phyloP scores from a whole-genome alignment of 1,139 yeast genomes.

The Magnusiomyces paraingens region DNA sequence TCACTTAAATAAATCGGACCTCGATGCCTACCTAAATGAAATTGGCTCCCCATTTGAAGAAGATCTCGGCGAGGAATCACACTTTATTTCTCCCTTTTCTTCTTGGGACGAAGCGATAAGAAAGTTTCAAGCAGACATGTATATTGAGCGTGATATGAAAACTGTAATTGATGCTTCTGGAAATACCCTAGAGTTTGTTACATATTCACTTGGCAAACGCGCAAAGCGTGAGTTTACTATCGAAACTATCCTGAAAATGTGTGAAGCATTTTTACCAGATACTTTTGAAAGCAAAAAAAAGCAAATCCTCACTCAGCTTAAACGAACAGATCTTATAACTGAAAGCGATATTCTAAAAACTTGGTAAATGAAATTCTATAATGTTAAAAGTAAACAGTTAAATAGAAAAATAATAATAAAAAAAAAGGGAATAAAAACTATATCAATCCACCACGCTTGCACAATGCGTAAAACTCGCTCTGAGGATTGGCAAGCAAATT shows the following conservation, averaged over 20 bases:
- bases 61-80: not conserved
- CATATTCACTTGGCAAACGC: slow-evolving; percentile 13
- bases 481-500: slow-evolving; percentile 40
- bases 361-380: not conserved
- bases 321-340: slow-evolving; percentile 8
- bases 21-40: slow-evolving; percentile 1
- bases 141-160: not conserved
- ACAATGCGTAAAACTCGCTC: slow-evolving; percentile 54
- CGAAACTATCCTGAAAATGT: slow-evolving; percentile 9
- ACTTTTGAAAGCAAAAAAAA: slow-evolving; percentile 4
- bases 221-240: slow-evolving; percentile 13
- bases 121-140: slow-evolving; percentile 11
- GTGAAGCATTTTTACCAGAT: slow-evolving; percentile 7
- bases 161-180: not conserved
- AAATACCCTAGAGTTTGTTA: slow-evolving; percentile 3
- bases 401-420: not conserved
- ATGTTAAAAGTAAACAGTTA: not conserved
- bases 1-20: slow-evolving; percentile 4
- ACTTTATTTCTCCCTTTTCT: not conserved
- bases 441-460: slow-evolving; percentile 51
- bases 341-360: slow-evolving; percentile 3
- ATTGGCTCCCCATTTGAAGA: slow-evolving; percentile 8
- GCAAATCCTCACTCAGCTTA: slow-evolving; percentile 9
- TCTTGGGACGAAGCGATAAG: slow-evolving; percentile 11
- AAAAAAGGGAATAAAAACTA: not conserved